Evolutionary conservation across 2,329 filamentous ascomycete genomes (phyloP), one percentile per base, ranked within the genome.

Genomic region (Neopestalotiopsis sp.): DNA sequence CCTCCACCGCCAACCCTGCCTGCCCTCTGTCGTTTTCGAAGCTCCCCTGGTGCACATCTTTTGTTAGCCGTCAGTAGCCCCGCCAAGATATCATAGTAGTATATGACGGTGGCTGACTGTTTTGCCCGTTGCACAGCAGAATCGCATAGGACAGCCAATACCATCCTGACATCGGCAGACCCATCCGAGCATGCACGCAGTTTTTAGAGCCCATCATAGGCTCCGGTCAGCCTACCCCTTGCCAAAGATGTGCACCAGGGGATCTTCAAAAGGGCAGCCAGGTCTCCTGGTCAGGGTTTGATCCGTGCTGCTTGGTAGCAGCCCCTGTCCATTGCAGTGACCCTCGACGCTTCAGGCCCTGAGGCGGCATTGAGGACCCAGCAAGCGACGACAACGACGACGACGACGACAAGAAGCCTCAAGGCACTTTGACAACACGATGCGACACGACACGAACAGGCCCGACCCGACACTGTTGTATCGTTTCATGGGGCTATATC

Each of bases 201-300:
- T 17, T 52, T 49, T 52, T 52, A 52, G n/a, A 52, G 45, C 45
- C 45, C 45, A 52, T 52, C 45, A 52, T 52, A 52, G 45, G 45
- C 17, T 52, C 20, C 17, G 17, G 45, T 52, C n/a, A n/a, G 17
- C 17, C 45, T n/a, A 17, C 45, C 45, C 45, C 20, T n/a, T 17
- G 17, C 45, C 17, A 52, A 52, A 52, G 45, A 52, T 52, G 45
- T 52, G 45, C 45, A 52, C 17, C 45, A 52, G 45, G 45, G 45
- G 45, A 20, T n/a, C 45, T 52, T 17, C 17, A 52, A 52, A 52
- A 52, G 45, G 45, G 45, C 20, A 52, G 34, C 34, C 34, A 52
- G 10, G 45, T 20, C 17, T 17, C n/a, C 14, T 52, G 45, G 17
- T 17, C 45, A 10, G 45, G 45, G 45, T n/a, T 7, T n/a, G 45